These are phyloP conservation scores for Pseudodiploospora longispora DNA, from an alignment of 2,329 filamentous ascomycete genomes.

Conservation along the genomic window DNA sequence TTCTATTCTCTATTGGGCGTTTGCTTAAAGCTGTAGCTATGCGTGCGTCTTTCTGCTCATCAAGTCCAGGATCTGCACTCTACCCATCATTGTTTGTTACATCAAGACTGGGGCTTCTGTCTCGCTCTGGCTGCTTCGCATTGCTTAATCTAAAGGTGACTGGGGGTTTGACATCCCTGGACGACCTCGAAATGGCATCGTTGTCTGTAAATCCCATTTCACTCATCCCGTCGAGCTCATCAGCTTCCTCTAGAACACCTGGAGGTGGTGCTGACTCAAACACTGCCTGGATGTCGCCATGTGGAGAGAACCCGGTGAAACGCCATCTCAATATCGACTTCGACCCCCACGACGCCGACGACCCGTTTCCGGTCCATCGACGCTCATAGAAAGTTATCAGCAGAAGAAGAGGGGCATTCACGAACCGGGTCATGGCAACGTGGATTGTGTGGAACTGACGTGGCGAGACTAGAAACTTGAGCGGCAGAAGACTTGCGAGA, in stretches of 20 bases:
- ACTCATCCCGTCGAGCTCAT: conserved; percentile 24
- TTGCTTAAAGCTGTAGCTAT: no score
- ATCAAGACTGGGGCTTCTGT: no score
- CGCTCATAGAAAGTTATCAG: conserved; percentile 55
- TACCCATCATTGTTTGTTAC: no score
- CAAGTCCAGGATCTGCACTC: no score
- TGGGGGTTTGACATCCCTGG: conserved; percentile 15
- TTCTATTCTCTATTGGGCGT: no score
- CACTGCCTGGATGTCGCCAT: conserved; percentile 52
- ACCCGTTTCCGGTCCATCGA: conserved; percentile 23
- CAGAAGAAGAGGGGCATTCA: conserved; percentile 58
- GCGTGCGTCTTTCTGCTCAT: no score
- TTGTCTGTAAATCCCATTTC: conserved; percentile 26
- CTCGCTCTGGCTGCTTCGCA: conserved; percentile 2
- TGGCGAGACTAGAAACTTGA: conserved; percentile 54
- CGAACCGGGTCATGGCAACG: conserved; percentile 52
- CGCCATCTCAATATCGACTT: conserved; percentile 25
- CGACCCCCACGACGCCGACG: conserved; percentile 23
- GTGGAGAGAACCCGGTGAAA: conserved; percentile 45
- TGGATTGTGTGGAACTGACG: conserved; percentile 66
- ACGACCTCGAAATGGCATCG: conserved; percentile 21
- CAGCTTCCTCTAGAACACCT: conserved; percentile 25
- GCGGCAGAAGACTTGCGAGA: conserved; percentile 52
- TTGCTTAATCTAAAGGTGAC: conserved; percentile 8
- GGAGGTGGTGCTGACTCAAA: conserved; percentile 50